Evolutionary conservation across 805 yeast genomes (phyloP).

Genomic region (Saccharomycopsis javanensis): DNA sequence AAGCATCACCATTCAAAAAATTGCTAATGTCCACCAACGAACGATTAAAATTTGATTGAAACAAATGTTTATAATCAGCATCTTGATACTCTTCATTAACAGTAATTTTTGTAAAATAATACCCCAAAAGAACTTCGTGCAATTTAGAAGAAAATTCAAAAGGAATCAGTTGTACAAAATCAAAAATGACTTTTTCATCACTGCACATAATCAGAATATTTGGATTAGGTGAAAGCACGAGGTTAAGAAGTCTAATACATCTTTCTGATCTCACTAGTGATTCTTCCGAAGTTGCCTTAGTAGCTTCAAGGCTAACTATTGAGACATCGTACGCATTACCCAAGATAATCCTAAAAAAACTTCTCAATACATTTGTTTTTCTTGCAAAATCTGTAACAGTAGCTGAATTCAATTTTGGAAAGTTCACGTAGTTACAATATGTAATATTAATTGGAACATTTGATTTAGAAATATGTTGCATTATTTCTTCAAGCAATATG

Average conservation of each 20-base stretch:
- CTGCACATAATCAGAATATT: constrained; percentile 15
- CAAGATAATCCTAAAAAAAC: constrained; percentile 45
- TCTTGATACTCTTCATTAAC: neutral
- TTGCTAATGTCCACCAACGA: neutral
- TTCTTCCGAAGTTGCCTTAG: neutral
- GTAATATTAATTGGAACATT: constrained; percentile 27
- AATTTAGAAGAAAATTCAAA: constrained; percentile 57
- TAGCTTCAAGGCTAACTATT: neutral
- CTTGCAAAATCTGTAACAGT: constrained; percentile 54
- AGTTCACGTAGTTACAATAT: constrained; percentile 49
- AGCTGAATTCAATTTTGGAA: constrained; percentile 44
- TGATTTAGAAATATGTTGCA: neutral
- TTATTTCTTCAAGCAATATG: neutral
- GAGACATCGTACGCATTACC: neutral
- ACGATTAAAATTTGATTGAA: constrained; percentile 5
- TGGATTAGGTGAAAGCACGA: constrained; percentile 1
- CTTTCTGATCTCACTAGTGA: neutral
- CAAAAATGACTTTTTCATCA: constrained; percentile 43
- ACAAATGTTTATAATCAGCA: neutral
- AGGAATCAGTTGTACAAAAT: constrained; percentile 54
- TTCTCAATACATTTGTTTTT: constrained; percentile 58
- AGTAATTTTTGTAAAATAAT: constrained; percentile 2
- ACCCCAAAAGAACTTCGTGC: constrained; percentile 63
- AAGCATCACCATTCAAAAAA: neutral
- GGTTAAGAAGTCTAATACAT: constrained; percentile 4